A percentile compares a stretch with the other conserved stretches of the same genome.
Evolutionary conservation across 2,329 filamentous ascomycete genomes (phyloP).

Genomic region (Xylariaceae sp.): DNA sequence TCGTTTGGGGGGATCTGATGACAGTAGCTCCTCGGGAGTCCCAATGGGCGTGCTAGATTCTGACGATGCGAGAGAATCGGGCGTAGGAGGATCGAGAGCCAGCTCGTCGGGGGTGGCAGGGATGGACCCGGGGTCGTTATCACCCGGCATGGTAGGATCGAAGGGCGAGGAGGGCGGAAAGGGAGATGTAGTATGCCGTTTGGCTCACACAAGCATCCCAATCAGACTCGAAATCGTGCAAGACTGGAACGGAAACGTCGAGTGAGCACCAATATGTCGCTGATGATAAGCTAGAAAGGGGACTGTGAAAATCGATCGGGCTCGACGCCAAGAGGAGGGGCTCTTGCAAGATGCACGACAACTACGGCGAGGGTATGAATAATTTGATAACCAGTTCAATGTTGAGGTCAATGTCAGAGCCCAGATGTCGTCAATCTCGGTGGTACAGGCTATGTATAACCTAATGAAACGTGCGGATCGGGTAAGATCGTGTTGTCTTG

Average conservation of each 20-base stretch:
- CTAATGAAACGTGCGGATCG: too few species aligned
- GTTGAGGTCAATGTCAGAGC: too few species aligned
- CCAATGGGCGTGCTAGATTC: constrained; percentile 46
- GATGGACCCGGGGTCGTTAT: constrained; percentile 4
- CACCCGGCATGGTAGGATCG: constrained; percentile 6
- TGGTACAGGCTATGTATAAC: too few species aligned
- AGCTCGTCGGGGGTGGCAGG: constrained; percentile 32
- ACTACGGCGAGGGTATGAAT: too few species aligned
- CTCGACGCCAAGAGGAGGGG: too few species aligned
- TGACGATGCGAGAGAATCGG: constrained; percentile 42
- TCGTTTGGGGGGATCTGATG: constrained; percentile 40
- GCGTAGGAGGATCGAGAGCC: constrained; percentile 36
- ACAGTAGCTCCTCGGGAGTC: constrained; percentile 25
- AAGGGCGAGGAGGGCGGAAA: background rate
- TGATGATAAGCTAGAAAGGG: constrained; percentile 1
- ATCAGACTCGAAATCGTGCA: background rate
- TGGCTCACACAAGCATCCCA: constrained; percentile 8
- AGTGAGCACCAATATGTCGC: constrained; percentile 10
- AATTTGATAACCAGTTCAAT: too few species aligned
- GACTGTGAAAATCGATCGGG: too few species aligned
- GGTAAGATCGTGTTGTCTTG: too few species aligned
- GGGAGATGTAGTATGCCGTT: background rate
- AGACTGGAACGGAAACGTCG: too few species aligned
- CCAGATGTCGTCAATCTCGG: too few species aligned
- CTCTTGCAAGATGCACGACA: too few species aligned